phyloP scores from a whole-genome alignment of 1,284 basidiomycete species.

The Trichosporon ovoides region DNA sequence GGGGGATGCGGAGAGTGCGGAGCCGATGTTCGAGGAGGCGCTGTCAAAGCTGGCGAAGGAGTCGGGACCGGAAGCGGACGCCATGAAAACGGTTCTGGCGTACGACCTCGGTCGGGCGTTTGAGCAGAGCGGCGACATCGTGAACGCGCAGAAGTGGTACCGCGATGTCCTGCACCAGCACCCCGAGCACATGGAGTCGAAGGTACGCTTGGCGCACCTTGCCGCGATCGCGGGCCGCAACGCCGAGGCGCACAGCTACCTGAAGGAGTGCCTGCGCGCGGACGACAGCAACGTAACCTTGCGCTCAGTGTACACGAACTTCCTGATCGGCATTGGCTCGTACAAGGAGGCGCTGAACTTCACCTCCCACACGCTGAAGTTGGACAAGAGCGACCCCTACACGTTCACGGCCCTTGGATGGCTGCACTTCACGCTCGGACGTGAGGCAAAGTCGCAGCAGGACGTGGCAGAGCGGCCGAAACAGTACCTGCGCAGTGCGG shows the following conservation, averaged over 20 bases:
- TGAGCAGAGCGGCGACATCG: slow-evolving; percentile 69
- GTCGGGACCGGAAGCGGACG: slow-evolving; percentile 52
- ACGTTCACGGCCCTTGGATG: slow-evolving; percentile 81
- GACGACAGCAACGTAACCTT: slow-evolving; percentile 42
- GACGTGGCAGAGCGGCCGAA: slow-evolving; percentile 68
- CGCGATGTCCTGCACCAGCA: slow-evolving; percentile 75
- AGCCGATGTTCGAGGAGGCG: slow-evolving; percentile 52
- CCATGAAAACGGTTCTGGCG: slow-evolving; percentile 69
- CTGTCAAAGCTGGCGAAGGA: slow-evolving; percentile 48
- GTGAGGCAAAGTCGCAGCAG: slow-evolving; percentile 53
- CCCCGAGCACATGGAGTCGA: slow-evolving; percentile 91
- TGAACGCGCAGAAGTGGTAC: slow-evolving; percentile 73
- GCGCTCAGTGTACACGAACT: slow-evolving; percentile 76
- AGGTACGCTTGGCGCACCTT: slow-evolving; percentile 80
- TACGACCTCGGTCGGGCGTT: slow-evolving; percentile 85
- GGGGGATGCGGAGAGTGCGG: slow-evolving; percentile 53
- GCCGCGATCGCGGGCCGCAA: slow-evolving; percentile 61
- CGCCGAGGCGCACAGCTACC: slow-evolving; percentile 73
- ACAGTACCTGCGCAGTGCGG: slow-evolving; percentile 72
- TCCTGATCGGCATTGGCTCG: slow-evolving; percentile 59
- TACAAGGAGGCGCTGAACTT: slow-evolving; percentile 74
- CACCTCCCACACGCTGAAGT: slow-evolving; percentile 73
- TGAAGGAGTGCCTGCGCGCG: slow-evolving; percentile 67
- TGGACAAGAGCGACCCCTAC: slow-evolving; percentile 78
- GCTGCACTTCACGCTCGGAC: slow-evolving; percentile 74